Evolutionary conservation across 2,329 filamentous ascomycete genomes (phyloP).

Genomic region (Mariannaea sp.): DNA sequence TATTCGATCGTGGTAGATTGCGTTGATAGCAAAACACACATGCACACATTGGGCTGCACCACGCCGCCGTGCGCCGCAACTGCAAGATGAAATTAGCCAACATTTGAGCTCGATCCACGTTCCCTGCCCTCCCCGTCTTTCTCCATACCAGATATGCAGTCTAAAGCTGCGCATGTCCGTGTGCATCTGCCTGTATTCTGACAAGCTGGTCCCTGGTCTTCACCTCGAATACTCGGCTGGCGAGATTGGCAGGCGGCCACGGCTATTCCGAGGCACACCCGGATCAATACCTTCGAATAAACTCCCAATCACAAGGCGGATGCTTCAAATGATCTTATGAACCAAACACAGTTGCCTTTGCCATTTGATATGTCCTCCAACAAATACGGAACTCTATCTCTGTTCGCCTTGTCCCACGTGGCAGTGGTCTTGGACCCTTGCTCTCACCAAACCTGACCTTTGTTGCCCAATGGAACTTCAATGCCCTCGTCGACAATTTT

Average conservation of each 20-base stretch:
- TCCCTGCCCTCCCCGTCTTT: slow-evolving; percentile 3
- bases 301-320: too few relatives aligned
- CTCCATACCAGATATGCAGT: slow-evolving; percentile 1
- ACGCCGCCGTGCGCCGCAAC: neutral
- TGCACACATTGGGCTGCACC: too few relatives aligned
- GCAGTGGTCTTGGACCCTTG: slow-evolving; percentile 1
- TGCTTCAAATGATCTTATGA: slow-evolving; percentile 1
- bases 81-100: slow-evolving; percentile 11
- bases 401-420: slow-evolving; percentile 14
- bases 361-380: slow-evolving; percentile 5
- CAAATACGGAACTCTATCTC: slow-evolving; percentile 15
- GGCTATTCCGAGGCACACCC: slow-evolving; percentile 1
- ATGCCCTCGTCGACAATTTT: neutral
- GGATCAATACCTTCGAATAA: neutral
- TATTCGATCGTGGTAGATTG: neutral
- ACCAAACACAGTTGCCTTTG: slow-evolving; percentile 2
- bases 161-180: neutral
- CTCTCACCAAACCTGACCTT: neutral
- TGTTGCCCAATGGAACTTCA: slow-evolving; percentile 9
- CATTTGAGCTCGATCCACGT: slow-evolving; percentile 6
- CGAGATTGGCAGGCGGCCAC: slow-evolving; percentile 2
- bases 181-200: slow-evolving; percentile 2
- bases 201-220: too few relatives aligned
- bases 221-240: neutral
- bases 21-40: neutral